phyloP scores from a whole-genome alignment of 345 rosid genomes.

The Acer negundo region DNA sequence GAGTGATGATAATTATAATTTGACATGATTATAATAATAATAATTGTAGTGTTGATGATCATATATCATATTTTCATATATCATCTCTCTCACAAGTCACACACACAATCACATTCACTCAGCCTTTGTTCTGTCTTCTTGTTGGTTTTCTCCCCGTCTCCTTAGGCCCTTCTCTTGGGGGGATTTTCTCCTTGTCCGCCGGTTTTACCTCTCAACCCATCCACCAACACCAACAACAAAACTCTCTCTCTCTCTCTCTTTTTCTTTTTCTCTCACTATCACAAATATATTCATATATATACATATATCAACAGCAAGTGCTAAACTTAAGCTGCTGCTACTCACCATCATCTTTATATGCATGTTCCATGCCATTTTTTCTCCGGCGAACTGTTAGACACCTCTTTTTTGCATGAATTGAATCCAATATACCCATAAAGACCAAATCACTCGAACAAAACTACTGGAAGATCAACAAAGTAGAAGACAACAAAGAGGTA shows the following conservation, averaged over 20 bases:
- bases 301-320: not conserved
- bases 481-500: not conserved
- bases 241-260: not conserved
- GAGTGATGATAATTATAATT: too few relatives aligned
- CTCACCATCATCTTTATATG: slow-evolving; percentile 68
- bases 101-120: slow-evolving; percentile 30
- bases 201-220: slow-evolving; percentile 7
- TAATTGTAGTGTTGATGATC: not conserved
- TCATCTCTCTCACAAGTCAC: slow-evolving; percentile 58
- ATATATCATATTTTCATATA: not conserved
- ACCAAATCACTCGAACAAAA: not conserved
- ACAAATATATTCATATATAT: not conserved
- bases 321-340: slow-evolving; percentile 16
- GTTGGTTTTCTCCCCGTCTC: slow-evolving; percentile 63
- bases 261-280: not conserved
- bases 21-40: too few relatives aligned
- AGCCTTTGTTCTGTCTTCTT: slow-evolving; percentile 34
- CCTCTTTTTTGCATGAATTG: slow-evolving; percentile 43
- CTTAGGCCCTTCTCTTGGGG: slow-evolving; percentile 85
- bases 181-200: slow-evolving; percentile 44
- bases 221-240: slow-evolving; percentile 10
- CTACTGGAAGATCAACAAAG: too few relatives aligned
- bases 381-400: slow-evolving; percentile 41
- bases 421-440: not conserved
- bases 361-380: slow-evolving; percentile 39